phyloP scores from a whole-genome alignment of 2,329 filamentous ascomycete genomes.

The Botrytis elliptica region DNA sequence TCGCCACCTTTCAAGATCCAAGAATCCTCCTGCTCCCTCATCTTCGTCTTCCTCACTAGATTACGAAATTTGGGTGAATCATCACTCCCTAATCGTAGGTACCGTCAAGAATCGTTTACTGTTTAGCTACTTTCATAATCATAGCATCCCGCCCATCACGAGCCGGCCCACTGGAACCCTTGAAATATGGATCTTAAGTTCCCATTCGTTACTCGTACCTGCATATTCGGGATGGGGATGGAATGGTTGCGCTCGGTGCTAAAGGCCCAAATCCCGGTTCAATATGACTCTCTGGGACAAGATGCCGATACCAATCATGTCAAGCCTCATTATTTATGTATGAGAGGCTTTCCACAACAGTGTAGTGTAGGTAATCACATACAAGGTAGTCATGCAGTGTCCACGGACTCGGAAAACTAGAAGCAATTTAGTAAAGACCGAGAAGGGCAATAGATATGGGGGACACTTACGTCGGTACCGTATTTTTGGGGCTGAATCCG shows the following conservation, averaged over 20 bases:
- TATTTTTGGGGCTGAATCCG: background rate
- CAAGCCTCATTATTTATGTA: slow-evolving; percentile 1
- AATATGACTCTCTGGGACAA: slow-evolving; percentile 25
- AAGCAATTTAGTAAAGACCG: background rate
- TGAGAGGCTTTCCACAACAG: background rate
- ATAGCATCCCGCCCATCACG: background rate
- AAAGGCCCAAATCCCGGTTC: background rate
- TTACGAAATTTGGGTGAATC: background rate
- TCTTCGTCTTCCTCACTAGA: background rate
- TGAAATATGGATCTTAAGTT: background rate
- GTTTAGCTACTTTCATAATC: background rate
- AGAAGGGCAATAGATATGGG: background rate
- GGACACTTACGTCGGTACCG: background rate
- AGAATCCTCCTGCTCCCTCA: background rate
- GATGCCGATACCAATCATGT: slow-evolving; percentile 21
- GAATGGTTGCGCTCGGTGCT: slow-evolving; percentile 18
- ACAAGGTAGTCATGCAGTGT: slow-evolving; percentile 1
- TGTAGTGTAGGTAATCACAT: slow-evolving; percentile 1
- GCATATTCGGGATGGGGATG: slow-evolving; percentile 23
- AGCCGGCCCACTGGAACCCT: slow-evolving; percentile 17
- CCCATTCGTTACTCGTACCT: slow-evolving; percentile 25
- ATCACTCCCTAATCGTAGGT: background rate
- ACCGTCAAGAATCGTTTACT: background rate
- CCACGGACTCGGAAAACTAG: slow-evolving; percentile 6
- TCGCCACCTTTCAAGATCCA: background rate